Evolutionary conservation across 2,329 filamentous ascomycete species (phyloP), one percentile per base, ranked within the genome.

Genomic region (Fusarium sp.): DNA sequence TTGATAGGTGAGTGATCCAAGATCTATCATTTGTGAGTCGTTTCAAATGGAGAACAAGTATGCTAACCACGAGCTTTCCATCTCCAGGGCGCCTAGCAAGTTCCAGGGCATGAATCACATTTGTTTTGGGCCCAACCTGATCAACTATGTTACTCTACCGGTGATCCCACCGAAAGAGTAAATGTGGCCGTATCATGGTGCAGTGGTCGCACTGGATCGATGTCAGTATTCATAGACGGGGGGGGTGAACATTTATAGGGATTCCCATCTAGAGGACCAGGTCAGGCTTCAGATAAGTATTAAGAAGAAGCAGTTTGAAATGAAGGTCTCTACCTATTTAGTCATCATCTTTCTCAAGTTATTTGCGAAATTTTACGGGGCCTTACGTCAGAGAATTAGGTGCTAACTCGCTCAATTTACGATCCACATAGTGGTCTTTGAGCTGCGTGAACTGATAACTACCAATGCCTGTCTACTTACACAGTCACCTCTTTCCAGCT

Each of bases 101-200:
- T 80, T 79, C 0, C 70, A 76, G 27, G 87, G 88, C 0, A 65
- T 78, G 46, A 90, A 90, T 75, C 81, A 86, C 70, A 75, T 90
- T 27, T 84, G 87, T 70, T 88, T 89, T 71, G 83, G 86, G 0
- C 79, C 81, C 3, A 78, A 78, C 40, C 76, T 81, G 40, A 73
- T 82, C 41, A 90, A 89, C 72, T 89, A 84, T 72, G 77, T 89
- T 11, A 82, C 80, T 1, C 72, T 89, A 48, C 88, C 87, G 1
- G 74, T 89, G 18, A 85, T 89, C 56, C 86, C 87, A 23, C 41
- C 41, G 13, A 46, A 46, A 28, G 41, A 46, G 23, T 46, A n/a
- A 28, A 28, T 28, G 12, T 7, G 11, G 41, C 23, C 4, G 18
- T 9, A 28, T 15, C n/a, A 28, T 18, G 41, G 11, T 44, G 10